A percentile compares a stretch with the other conserved stretches of the same genome.
These are phyloP conservation scores for Kwoniella pini DNA, from an alignment of 768 basidiomycete species.

Conservation along the genomic window DNA sequence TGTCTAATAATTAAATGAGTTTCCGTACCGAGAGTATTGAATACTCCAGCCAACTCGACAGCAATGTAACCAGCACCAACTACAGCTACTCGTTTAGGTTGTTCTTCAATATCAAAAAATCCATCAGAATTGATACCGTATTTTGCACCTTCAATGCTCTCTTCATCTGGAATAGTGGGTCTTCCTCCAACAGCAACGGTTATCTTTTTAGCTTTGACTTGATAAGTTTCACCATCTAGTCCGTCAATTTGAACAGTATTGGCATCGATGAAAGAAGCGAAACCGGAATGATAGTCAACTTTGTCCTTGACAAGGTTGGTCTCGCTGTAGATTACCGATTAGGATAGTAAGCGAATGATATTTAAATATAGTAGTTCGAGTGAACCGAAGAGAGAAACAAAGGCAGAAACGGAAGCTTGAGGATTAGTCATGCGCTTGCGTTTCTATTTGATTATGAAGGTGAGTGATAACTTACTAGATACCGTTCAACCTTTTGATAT, in stretches of 20 bases:
- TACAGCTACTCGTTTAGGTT: constrained; percentile 89
- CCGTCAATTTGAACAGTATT: constrained; percentile 72
- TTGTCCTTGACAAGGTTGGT: constrained; percentile 81
- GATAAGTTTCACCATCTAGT: constrained; percentile 65
- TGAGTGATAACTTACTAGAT: constrained; percentile 76
- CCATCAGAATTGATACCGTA: constrained; percentile 92
- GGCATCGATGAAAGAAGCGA: constrained; percentile 69
- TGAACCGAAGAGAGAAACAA: neutral
- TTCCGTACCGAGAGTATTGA: constrained; percentile 86
- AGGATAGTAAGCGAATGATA: neutral
- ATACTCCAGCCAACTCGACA: constrained; percentile 91
- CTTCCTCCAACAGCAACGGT: constrained; percentile 82
- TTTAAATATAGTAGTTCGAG: neutral
- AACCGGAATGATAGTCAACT: constrained; percentile 82
- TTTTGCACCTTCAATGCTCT: constrained; percentile 77
- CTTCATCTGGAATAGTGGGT: constrained; percentile 75
- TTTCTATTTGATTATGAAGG: too few relatives aligned
- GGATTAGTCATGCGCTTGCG: too few relatives aligned
- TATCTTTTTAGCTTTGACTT: constrained; percentile 73
- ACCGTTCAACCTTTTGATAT: constrained; percentile 82
- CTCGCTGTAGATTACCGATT: constrained; percentile 57
- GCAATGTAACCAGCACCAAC: constrained; percentile 98
- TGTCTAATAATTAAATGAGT: constrained; percentile 89
- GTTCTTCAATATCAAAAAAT: constrained; percentile 87
- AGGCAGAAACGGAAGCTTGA: too few relatives aligned